Conservation (phyloP, 2,329 filamentous ascomycete species). For the Cladosporium sp. region DNA sequence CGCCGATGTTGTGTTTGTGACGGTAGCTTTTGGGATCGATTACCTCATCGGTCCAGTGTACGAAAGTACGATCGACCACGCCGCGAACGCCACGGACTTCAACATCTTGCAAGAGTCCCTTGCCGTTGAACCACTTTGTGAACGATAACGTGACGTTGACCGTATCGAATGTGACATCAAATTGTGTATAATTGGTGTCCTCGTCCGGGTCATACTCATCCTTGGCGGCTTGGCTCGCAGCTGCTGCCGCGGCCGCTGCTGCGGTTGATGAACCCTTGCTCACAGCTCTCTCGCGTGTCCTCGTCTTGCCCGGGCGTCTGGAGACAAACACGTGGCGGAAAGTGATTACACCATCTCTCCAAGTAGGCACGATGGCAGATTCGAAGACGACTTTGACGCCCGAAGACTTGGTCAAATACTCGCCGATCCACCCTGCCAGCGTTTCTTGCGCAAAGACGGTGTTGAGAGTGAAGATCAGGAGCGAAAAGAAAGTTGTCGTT, state of each 20-base stretch:
- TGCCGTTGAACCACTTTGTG: constrained; percentile 98
- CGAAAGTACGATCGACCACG: constrained; percentile 84
- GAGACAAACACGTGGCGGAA: constrained; percentile 98
- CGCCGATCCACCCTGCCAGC: constrained; percentile 87
- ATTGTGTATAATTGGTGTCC: constrained; percentile 96
- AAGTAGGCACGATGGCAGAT: constrained; percentile 94
- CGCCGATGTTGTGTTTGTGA: constrained; percentile 82
- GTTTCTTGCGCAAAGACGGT: constrained; percentile 98
- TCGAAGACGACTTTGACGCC: constrained; percentile 95
- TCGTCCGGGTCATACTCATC: constrained; percentile 64
- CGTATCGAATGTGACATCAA: constrained; percentile 90
- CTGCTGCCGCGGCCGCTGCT: constrained; percentile 82
- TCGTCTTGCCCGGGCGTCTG: constrained; percentile 74
- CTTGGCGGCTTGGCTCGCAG: constrained; percentile 50
- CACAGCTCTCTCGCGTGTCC: constrained; percentile 50
- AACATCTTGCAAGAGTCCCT: constrained; percentile 85
- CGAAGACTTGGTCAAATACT: constrained; percentile 91
- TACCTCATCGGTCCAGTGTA: constrained; percentile 64
- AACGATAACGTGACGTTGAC: constrained; percentile 97
- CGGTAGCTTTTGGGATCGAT: constrained; percentile 84
- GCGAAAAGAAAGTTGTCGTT: constrained; percentile 94
- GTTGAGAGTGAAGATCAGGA: constrained; percentile 88
- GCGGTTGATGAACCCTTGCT: constrained; percentile 86
- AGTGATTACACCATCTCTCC: constrained; percentile 91
- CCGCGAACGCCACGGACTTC: constrained; percentile 92